These are phyloP conservation scores for Ophiostoma ips DNA, from an alignment of 2,329 filamentous ascomycete genomes.

Conservation along the genomic window DNA sequence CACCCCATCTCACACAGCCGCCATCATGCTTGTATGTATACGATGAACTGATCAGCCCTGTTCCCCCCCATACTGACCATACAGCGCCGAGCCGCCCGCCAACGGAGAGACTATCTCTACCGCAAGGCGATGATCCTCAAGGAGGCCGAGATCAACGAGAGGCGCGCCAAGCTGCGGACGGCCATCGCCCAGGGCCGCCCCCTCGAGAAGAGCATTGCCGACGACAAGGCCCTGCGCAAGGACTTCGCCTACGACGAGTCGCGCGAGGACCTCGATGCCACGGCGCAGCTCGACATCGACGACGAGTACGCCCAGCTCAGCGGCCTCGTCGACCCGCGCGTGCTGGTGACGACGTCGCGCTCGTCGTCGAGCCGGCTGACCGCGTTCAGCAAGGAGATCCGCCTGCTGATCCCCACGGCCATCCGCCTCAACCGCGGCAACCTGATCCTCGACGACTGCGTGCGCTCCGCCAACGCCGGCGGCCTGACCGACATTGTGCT, in stretches of 20 bases:
- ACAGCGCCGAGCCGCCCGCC: constrained; percentile 58
- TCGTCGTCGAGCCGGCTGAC: constrained; percentile 72
- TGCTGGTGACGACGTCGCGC: constrained; percentile 82
- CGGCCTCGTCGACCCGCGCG: constrained; percentile 66
- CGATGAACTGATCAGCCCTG: not conserved
- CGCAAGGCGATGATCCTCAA: constrained; percentile 73
- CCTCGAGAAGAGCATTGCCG: constrained; percentile 65
- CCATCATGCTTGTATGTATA: constrained; percentile 13
- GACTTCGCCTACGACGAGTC: constrained; percentile 94
- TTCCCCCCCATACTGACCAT: not conserved
- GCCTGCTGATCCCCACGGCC: constrained; percentile 63
- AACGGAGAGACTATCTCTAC: constrained; percentile 81
- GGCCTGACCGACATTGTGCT: constrained; percentile 76
- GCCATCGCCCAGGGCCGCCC: constrained; percentile 83
- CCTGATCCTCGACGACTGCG: constrained; percentile 71
- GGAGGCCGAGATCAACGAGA: constrained; percentile 86
- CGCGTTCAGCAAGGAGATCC: constrained; percentile 79
- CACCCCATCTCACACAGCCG: not conserved
- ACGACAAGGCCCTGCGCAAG: constrained; percentile 70
- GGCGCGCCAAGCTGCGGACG: constrained; percentile 72
- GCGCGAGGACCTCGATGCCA: constrained; percentile 47
- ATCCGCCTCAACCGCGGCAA: constrained; percentile 89
- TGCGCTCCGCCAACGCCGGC: constrained; percentile 64
- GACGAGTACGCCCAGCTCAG: constrained; percentile 85
- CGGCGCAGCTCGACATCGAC: constrained; percentile 62